Percentiles rank a stretch among this genome's conserved stretches.
phyloP scores from a whole-genome alignment of 352 stramenopile genomes.

The Globisporangium cystogenes region DNA sequence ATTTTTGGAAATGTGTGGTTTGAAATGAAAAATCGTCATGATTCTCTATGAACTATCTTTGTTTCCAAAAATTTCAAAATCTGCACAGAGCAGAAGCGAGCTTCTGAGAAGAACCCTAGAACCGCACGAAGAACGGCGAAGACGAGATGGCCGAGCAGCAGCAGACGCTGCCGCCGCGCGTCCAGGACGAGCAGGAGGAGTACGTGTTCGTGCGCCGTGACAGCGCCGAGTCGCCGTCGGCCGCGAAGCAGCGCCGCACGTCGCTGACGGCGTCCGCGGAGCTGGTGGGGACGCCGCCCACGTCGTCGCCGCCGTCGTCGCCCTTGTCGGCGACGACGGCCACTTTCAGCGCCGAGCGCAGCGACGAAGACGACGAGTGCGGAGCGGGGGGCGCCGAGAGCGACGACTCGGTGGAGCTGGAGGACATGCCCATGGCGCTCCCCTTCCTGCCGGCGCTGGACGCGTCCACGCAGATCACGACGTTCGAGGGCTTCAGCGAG shows the following conservation, averaged over 20 bases:
- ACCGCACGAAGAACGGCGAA: too few relatives aligned
- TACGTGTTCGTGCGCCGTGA: conserved; percentile 64
- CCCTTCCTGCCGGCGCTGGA: conserved; percentile 73
- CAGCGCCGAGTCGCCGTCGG: conserved; percentile 6
- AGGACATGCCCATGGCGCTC: conserved; percentile 39
- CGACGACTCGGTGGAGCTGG: conserved; percentile 37
- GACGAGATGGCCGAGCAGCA: background rate
- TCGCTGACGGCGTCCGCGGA: conserved; percentile 9
- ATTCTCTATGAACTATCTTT: too few relatives aligned
- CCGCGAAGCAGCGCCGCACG: background rate
- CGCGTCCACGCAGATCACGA: conserved; percentile 83
- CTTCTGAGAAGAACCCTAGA: too few relatives aligned
- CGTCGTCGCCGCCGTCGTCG: conserved; percentile 9
- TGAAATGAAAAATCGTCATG: too few relatives aligned
- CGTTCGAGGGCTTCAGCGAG: conserved; percentile 74
- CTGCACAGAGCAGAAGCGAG: too few relatives aligned
- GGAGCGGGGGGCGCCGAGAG: conserved; percentile 16
- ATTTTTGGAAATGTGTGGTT: too few relatives aligned
- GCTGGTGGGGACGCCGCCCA: conserved; percentile 12
- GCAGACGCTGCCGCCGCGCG: background rate
- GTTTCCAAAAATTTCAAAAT: too few relatives aligned
- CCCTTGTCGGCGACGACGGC: background rate
- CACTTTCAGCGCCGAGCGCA: too few relatives aligned
- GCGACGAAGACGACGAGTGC: conserved; percentile 18
- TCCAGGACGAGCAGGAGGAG: conserved; percentile 48